These are phyloP conservation scores for Thinopyrum elongatum DNA, from an alignment of 176 grass and related monocot species.

Conservation along the genomic window DNA sequence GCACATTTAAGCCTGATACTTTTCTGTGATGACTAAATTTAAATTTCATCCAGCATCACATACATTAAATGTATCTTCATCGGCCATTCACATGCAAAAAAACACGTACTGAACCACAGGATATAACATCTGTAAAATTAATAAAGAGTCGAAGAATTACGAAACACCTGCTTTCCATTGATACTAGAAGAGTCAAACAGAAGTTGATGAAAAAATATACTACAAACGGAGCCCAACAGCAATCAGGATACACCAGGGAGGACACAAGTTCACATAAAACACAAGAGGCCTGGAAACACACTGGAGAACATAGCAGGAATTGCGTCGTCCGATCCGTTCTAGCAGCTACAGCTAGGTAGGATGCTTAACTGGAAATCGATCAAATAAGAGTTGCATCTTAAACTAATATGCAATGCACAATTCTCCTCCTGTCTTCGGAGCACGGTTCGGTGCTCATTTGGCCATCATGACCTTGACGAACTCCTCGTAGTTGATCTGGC, in stretches of 20 bases:
- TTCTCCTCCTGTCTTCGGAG: slow-evolving; percentile 25
- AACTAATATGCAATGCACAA: slow-evolving; percentile 38
- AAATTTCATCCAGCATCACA: background rate
- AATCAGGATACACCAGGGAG: slow-evolving; percentile 32
- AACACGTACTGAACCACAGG: background rate
- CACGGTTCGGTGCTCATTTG: slow-evolving; percentile 44
- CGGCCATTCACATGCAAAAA: background rate
- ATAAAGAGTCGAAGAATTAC: background rate
- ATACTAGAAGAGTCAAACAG: slow-evolving; percentile 17
- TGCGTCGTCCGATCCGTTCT: background rate
- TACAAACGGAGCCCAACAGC: slow-evolving; percentile 39
- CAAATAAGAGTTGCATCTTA: slow-evolving; percentile 31
- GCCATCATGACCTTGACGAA: slow-evolving; percentile 98
- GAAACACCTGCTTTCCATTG: background rate
- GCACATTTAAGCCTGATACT: background rate
- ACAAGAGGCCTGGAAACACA: slow-evolving; percentile 33
- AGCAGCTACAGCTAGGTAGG: slow-evolving; percentile 59
- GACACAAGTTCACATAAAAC: slow-evolving; percentile 35
- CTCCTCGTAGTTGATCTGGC: slow-evolving; percentile 95
- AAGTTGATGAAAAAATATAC: slow-evolving; percentile 37
- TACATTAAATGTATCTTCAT: background rate
- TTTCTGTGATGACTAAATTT: background rate
- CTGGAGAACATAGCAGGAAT: slow-evolving; percentile 28
- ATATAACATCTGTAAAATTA: background rate
- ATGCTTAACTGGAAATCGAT: slow-evolving; percentile 35